Conservation (phyloP, 345 rosid species). For the Citrus sp. region DNA sequence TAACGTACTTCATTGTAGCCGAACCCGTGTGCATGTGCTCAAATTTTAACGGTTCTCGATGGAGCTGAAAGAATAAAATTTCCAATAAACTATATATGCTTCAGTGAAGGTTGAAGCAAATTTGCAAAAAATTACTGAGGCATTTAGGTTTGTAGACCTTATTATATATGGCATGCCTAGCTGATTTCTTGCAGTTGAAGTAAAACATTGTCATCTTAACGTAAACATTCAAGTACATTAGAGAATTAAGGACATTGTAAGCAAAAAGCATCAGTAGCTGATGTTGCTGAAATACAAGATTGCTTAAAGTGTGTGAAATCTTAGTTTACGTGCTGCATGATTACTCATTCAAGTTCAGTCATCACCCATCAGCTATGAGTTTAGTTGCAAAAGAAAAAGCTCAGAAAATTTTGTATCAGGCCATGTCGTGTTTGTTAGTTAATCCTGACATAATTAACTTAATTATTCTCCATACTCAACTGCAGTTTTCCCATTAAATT, state of each 20-base stretch:
- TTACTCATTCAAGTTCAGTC: background rate
- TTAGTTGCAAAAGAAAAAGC: too few species aligned
- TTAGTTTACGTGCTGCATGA: background rate
- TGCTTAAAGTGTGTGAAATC: background rate
- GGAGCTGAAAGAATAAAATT: slow-evolving; percentile 20
- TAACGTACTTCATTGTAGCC: background rate
- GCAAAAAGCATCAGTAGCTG: background rate
- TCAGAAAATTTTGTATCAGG: too few species aligned
- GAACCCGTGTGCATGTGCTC: slow-evolving; percentile 18
- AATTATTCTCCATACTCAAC: too few species aligned
- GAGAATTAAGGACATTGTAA: too few species aligned
- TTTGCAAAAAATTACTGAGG: slow-evolving; percentile 15
- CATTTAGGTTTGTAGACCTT: background rate
- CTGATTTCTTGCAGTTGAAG: slow-evolving; percentile 41
- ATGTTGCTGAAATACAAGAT: slow-evolving; percentile 5
- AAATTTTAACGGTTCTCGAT: slow-evolving; percentile 17
- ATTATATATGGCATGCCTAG: slow-evolving; percentile 20
- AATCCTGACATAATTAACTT: too few species aligned
- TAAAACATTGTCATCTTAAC: slow-evolving; percentile 7
- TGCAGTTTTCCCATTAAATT: too few species aligned
- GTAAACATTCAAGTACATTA: too few species aligned
- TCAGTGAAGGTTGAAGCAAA: slow-evolving; percentile 24
- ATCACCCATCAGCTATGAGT: too few species aligned
- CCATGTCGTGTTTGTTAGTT: too few species aligned
- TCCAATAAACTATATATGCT: background rate